These are phyloP conservation scores for Persicaria maculosa DNA, from an alignment of 148 eudicot species.

Conservation along the genomic window DNA sequence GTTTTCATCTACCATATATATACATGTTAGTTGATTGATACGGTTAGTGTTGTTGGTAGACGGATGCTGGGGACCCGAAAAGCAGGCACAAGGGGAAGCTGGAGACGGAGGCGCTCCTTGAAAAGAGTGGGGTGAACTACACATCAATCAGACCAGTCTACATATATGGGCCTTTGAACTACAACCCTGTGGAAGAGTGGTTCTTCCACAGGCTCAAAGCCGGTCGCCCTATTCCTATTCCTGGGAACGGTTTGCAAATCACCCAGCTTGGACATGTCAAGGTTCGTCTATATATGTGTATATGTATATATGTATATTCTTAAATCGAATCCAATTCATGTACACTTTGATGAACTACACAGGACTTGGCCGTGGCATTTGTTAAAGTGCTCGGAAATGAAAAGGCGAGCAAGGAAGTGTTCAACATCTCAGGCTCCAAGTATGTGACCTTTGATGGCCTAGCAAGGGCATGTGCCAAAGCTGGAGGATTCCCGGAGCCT, in stretches of 20 bases:
- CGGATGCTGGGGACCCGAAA: constrained; percentile 95
- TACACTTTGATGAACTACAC: background rate
- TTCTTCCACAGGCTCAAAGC: constrained; percentile 95
- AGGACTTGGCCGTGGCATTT: constrained; percentile 88
- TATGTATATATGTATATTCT: too few species aligned
- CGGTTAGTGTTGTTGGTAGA: constrained; percentile 19
- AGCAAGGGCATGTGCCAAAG: constrained; percentile 98
- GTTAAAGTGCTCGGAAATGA: constrained; percentile 75
- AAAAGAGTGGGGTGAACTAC: constrained; percentile 57
- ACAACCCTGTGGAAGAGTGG: constrained; percentile 99
- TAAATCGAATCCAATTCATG: too few species aligned
- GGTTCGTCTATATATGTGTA: constrained; percentile 28
- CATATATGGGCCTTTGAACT: constrained; percentile 97
- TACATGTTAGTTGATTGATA: background rate
- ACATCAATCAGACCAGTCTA: constrained; percentile 93
- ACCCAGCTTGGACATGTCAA: constrained; percentile 95
- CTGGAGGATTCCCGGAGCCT: constrained; percentile 96
- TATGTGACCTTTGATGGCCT: constrained; percentile 96
- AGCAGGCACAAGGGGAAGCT: constrained; percentile 99
- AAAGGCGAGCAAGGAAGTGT: constrained; percentile 80
- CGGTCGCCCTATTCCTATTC: constrained; percentile 96
- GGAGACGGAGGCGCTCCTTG: constrained; percentile 73
- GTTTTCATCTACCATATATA: too few species aligned
- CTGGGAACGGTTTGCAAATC: constrained; percentile 75
- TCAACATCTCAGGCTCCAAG: constrained; percentile 80